Evolutionary conservation across 371 early-diverging fungal species (phyloP), one percentile per base, ranked within the genome.

Genomic region (Fennellomyces sp.): DNA sequence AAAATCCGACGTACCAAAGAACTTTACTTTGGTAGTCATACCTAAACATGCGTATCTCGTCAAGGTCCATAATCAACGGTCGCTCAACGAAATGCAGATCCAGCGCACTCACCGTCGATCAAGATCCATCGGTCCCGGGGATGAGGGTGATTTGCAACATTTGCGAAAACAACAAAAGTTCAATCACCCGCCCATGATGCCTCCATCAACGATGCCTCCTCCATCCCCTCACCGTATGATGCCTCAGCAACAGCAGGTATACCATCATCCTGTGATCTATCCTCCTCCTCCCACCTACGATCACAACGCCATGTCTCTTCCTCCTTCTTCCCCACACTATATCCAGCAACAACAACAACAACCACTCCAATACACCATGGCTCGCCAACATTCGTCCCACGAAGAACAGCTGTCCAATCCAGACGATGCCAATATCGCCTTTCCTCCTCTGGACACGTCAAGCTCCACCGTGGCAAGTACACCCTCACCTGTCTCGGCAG

Each of bases 11-110:
- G 63, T 55, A 28, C 69, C 74, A 8, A 76, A 76, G 53, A 70
- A 72, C 10, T 69, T 63, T 47, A 50, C 73, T 5, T 64, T 66
- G 5, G 71, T 76, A 23, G 69, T 69, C 0, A 64, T 76, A 23
- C 70, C 70, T 13, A 63, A 71, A n/a, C 72, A 74, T 42, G 60
- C 60, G 1, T 72, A 65, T 26, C 60, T 69, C 21, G 66, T 74
- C 26, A 72, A 70, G 38, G 70, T 78, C 58, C 68, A 78, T 47
- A 68, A 65, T 25, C 74, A 78, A 31, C 66, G 69, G 21, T 56
- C 64, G 25, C 52, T 61, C 21, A 68, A 52, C 29, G 68, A 41
- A 62, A 70, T 45, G 49, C 72, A 62, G 29, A 19, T 45, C 47
- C 66, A 19, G 50, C 61, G 54, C 48, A 61, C 21, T 49, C 70